Conservation (phyloP, 2,329 filamentous ascomycete species). For the Thermoascus crustaceus region DNA sequence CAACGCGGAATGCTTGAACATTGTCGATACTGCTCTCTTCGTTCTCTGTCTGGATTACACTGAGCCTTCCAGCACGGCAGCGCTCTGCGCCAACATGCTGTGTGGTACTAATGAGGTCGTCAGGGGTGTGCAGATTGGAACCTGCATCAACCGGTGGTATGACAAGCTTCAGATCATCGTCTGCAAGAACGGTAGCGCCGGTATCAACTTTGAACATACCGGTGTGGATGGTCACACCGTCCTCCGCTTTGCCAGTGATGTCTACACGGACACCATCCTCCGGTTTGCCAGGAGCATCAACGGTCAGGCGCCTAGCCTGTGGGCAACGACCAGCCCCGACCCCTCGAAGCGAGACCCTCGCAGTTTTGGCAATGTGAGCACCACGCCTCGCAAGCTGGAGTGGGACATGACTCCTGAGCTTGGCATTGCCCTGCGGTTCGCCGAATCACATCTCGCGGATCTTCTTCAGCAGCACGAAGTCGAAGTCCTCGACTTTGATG, state of each 20-base stretch:
- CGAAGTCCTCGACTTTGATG: slow-evolving; percentile 75
- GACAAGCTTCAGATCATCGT: slow-evolving; percentile 99
- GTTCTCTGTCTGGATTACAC: slow-evolving; percentile 88
- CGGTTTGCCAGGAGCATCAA: slow-evolving; percentile 94
- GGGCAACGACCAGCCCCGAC: slow-evolving; percentile 84
- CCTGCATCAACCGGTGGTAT: slow-evolving; percentile 97
- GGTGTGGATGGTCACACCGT: slow-evolving; percentile 97
- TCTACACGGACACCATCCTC: slow-evolving; percentile 96
- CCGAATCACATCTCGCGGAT: slow-evolving; percentile 87
- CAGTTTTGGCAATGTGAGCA: slow-evolving; percentile 87
- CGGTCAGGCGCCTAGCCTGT: slow-evolving; percentile 80
- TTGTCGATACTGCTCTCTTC: slow-evolving; percentile 90
- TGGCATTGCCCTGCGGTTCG: slow-evolving; percentile 83
- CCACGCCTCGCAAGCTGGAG: slow-evolving; percentile 89
- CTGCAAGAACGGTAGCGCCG: slow-evolving; percentile 95
- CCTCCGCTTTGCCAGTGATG: slow-evolving; percentile 85
- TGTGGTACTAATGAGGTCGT: slow-evolving; percentile 90
- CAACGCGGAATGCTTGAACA: slow-evolving; percentile 91
- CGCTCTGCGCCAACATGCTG: slow-evolving; percentile 97
- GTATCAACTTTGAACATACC: slow-evolving; percentile 98
- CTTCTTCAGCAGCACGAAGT: slow-evolving; percentile 97
- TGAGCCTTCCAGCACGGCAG: slow-evolving; percentile 69
- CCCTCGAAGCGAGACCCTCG: slow-evolving; percentile 84
- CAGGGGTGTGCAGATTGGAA: slow-evolving; percentile 89
- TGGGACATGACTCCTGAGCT: slow-evolving; percentile 97